Conservation (phyloP, 345 rosid genomes). For the Linum lewisii region DNA sequence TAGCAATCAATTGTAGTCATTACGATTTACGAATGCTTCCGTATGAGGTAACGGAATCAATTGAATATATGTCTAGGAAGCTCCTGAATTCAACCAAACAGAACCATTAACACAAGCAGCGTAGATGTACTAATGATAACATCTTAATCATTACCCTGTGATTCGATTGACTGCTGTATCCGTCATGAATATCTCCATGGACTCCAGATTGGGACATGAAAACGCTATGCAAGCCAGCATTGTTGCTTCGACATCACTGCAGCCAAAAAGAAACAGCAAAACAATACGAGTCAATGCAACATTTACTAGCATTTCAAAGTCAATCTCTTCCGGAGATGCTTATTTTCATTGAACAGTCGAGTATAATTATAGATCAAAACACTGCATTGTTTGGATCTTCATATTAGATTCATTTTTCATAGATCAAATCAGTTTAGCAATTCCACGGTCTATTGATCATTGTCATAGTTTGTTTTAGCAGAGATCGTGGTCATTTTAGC, state of each 20-base stretch:
- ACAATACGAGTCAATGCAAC: too few species aligned
- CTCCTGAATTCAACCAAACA: not conserved
- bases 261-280: not conserved
- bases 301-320: too few species aligned
- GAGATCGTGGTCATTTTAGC: not conserved
- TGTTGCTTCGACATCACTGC: slow-evolving; percentile 86
- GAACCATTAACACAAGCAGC: not conserved
- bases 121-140: not conserved
- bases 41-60: not conserved
- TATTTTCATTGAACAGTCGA: too few species aligned
- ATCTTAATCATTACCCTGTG: slow-evolving; percentile 48
- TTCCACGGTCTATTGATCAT: not conserved
- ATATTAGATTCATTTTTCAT: not conserved
- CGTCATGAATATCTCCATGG: slow-evolving; percentile 57
- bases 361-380: slow-evolving; percentile 5
- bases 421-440: not conserved
- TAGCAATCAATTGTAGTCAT: not conserved
- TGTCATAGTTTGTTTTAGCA: not conserved
- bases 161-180: slow-evolving; percentile 63
- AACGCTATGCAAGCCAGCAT: slow-evolving; percentile 93
- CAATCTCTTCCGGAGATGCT: too few species aligned
- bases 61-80: not conserved
- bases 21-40: not conserved
- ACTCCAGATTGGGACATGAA: slow-evolving; percentile 84
- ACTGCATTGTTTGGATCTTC: not conserved